phyloP scores from a whole-genome alignment of 352 stramenopile species.

The Globisporangium carolinianum region DNA sequence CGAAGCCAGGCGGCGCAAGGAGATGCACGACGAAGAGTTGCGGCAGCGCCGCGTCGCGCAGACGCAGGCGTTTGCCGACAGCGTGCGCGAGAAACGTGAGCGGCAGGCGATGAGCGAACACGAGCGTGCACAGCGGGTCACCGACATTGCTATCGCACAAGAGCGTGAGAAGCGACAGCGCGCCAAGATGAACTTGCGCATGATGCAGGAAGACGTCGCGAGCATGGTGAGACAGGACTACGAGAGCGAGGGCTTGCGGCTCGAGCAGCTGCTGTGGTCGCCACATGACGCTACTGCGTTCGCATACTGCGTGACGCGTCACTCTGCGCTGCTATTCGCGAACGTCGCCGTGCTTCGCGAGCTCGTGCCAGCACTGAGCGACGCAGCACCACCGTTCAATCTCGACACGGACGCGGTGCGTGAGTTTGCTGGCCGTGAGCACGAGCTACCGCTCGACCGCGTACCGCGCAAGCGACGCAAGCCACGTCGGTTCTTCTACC shows the following conservation, averaged over 20 bases:
- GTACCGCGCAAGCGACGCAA: constrained; percentile 38
- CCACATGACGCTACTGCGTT: constrained; percentile 28
- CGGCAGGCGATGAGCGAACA: constrained; percentile 38
- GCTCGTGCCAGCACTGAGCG: constrained; percentile 13
- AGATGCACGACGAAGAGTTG: constrained; percentile 67
- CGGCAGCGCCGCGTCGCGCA: constrained; percentile 33
- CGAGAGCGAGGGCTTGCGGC: constrained; percentile 35
- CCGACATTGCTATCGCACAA: constrained; percentile 11
- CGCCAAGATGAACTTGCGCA: constrained; percentile 27
- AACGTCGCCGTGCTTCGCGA: constrained; percentile 43
- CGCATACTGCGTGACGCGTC: constrained; percentile 16
- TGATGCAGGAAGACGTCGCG: constrained; percentile 57
- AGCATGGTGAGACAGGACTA: constrained; percentile 40
- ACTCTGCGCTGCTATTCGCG: constrained; percentile 25
- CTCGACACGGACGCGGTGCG: constrained; percentile 48
- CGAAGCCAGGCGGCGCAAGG: constrained; percentile 44
- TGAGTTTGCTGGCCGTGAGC: constrained; percentile 22
- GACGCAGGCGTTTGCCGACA: constrained; percentile 18
- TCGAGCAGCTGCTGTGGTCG: constrained; percentile 47
- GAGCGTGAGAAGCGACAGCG: constrained; percentile 26
- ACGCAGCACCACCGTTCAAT: constrained; percentile 27
- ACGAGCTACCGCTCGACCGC: constrained; percentile 21
- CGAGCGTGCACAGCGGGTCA: constrained; percentile 17
- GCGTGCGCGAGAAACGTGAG: constrained; percentile 36
- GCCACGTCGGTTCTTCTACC: constrained; percentile 55